Conservation (phyloP, 306 rosid genomes). For the Datisca glomerata region DNA sequence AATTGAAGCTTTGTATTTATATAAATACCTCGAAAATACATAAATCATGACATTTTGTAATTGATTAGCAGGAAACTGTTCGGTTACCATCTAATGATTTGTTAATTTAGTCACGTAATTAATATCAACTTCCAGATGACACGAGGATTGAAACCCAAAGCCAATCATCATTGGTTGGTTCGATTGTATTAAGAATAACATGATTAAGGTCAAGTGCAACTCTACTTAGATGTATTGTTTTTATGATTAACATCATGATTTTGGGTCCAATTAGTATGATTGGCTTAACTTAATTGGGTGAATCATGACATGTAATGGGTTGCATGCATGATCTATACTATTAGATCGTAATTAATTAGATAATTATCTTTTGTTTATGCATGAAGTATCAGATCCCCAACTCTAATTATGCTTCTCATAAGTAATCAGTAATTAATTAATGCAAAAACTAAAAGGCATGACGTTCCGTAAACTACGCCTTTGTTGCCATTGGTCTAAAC, state of each 20-base stretch:
- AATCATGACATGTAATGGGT: constrained; percentile 18
- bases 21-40: too few species aligned
- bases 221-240: background rate
- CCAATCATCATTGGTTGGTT: too few species aligned
- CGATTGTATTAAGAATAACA: background rate
- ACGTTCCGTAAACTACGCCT: constrained; percentile 29
- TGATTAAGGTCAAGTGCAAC: constrained; percentile 11
- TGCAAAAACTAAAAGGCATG: constrained; percentile 14
- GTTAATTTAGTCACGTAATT: too few species aligned
- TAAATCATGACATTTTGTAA: too few species aligned
- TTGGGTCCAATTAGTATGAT: too few species aligned
- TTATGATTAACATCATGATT: constrained; percentile 1
- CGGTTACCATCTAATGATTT: too few species aligned
- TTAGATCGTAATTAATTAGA: too few species aligned
- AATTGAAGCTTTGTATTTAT: too few species aligned
- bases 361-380: constrained; percentile 1
- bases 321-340: constrained; percentile 4
- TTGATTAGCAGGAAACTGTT: too few species aligned
- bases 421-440: background rate
- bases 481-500: constrained; percentile 11
- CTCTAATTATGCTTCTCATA: background rate
- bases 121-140: too few species aligned
- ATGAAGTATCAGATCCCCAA: constrained; percentile 12
- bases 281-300: constrained; percentile 15
- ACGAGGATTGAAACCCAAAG: too few species aligned